Conservation (phyloP, 768 basidiomycete genomes). For the Auriculariales sp. region DNA sequence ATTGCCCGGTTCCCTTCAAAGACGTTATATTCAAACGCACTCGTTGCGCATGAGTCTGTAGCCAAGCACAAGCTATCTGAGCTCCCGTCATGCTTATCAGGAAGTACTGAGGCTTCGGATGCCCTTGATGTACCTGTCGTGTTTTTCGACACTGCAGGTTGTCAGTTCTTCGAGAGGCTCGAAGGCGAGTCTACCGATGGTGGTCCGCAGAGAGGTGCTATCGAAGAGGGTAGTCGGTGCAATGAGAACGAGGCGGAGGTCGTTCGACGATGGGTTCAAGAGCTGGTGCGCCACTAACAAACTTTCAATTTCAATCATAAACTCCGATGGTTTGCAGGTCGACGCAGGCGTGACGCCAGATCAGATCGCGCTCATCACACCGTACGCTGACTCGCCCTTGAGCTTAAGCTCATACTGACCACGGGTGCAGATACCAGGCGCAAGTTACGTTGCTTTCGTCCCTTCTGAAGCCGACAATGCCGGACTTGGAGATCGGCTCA, state of each 20-base stretch:
- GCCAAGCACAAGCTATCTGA: constrained; percentile 57
- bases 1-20: constrained; percentile 81
- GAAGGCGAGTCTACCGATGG: constrained; percentile 39
- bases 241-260: constrained; percentile 93
- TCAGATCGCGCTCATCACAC: constrained; percentile 81
- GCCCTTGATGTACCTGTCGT: constrained; percentile 63
- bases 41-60: constrained; percentile 60
- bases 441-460: constrained; percentile 79
- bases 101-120: constrained; percentile 59
- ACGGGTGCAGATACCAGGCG: constrained; percentile 60
- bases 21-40: constrained; percentile 59
- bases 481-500: constrained; percentile 69
- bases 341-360: constrained; percentile 42
- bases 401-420: neutral
- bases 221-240: constrained; percentile 79
- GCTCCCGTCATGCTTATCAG: constrained; percentile 36
- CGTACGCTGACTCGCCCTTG: constrained; percentile 29
- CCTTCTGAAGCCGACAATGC: constrained; percentile 44
- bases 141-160: constrained; percentile 90
- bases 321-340: constrained; percentile 40
- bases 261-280: constrained; percentile 70
- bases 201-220: constrained; percentile 2
- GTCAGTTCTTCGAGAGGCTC: constrained; percentile 76
- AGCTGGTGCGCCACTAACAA: constrained; percentile 36
- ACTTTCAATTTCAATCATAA: constrained; percentile 65